Evolutionary conservation across 108 stramenopile species (phyloP), one percentile per base, ranked within the genome.

Genomic region (Schizochytrium sp.): DNA sequence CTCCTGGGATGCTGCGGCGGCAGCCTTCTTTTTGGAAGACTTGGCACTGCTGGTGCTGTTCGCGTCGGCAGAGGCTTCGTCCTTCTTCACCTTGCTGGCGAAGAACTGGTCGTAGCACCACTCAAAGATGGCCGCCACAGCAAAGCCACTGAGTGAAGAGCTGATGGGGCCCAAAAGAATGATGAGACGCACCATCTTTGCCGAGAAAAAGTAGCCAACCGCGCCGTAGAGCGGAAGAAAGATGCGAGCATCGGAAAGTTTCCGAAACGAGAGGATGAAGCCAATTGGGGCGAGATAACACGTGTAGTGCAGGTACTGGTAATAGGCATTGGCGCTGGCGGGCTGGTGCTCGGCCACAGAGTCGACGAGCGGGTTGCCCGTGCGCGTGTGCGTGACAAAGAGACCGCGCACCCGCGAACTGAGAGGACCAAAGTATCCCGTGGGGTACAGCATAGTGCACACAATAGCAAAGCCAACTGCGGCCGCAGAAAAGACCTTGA

Each of bases 341-440:
- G 99, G 97, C 92, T 99, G 99, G 93, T 99, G 99, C 93, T 98
- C 99, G 8, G 97, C 96, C 18, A 97, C 97, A 83, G 94, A 95
- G 90, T 96, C 97, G 19, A 98, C 96, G 60, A 98, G 89, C 14
- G 97, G 97, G 88, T 97, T 97, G 71, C 96, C 96, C 4, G 96
- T 97, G 71, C 96, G 95, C n/a, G 96, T 96, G 89, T 97, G 97
- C 71, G 95, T 87, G 5, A 97, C 96, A 92, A 97, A 97, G 60
- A 97, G 91, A 59, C 96, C 96, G 47, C 96, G 93, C 12, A 97
- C 96, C 25, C 96, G 95, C 58, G 94, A 93, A 8, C 93, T 93
- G 19, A 96, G 88, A 0, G 96, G 97, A 53, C 96, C 96, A 93
- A 99, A 98, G 93, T 99, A 99, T 87, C 97, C 97, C 12, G 91